Evolutionary conservation across 129 eudicot genomes (phyloP).

Genomic region (Logfia minima): DNA sequence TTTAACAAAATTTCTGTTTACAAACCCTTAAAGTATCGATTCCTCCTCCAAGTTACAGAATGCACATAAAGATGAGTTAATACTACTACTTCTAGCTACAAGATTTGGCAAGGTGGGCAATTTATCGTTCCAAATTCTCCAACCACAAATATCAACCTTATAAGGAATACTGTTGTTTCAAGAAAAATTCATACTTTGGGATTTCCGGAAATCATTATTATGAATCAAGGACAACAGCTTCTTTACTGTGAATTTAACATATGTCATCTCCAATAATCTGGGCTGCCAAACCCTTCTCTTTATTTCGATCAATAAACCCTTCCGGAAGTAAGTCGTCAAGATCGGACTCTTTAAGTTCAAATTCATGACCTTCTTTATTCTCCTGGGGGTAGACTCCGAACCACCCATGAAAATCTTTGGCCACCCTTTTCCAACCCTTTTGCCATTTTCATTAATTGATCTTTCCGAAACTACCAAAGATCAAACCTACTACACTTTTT

Average conservation of each 20-base stretch:
- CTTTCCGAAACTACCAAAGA: conserved; percentile 27
- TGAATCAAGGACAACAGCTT: no score
- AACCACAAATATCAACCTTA: neutral
- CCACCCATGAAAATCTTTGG: conserved; percentile 37
- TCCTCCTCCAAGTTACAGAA: no score
- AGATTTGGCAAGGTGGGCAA: no score
- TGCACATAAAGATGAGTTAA: no score
- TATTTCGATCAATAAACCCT: conserved; percentile 16
- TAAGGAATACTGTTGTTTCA: no score
- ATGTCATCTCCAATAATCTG: no score
- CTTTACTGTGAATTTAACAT: no score
- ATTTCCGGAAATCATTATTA: no score
- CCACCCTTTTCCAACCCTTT: conserved; percentile 29
- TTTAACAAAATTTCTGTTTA: no score
- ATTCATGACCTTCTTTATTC: neutral
- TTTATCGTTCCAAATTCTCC: neutral
- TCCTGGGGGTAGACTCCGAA: conserved; percentile 32
- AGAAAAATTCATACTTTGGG: no score
- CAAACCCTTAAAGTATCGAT: no score
- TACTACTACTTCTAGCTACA: no score
- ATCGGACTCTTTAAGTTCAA: conserved; percentile 14
- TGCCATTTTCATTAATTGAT: conserved; percentile 28
- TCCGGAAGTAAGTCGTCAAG: conserved; percentile 21
- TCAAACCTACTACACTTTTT: conserved; percentile 32
- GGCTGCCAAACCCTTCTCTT: neutral